These are phyloP conservation scores for Pythium dissotocum DNA, from an alignment of 352 stramenopile species.

Conservation along the genomic window DNA sequence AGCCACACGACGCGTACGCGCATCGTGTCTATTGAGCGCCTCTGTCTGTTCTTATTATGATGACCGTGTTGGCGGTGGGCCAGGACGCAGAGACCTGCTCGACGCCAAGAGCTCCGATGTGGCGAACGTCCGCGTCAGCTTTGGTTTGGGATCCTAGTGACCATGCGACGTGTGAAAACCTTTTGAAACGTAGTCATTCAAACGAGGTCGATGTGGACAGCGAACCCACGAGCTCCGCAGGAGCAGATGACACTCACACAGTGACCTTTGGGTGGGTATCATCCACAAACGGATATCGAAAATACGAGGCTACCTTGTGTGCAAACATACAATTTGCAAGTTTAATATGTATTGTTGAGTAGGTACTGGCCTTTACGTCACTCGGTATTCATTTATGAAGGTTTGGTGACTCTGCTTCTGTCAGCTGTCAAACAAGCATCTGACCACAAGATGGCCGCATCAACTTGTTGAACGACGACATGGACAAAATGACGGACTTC, in stretches of 20 bases:
- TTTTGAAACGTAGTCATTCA: neutral
- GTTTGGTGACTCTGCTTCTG: neutral
- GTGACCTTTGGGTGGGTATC: neutral
- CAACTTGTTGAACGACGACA: neutral
- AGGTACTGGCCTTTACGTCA: neutral
- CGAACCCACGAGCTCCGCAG: neutral
- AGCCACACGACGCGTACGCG: neutral
- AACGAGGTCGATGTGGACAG: neutral
- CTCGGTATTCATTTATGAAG: neutral
- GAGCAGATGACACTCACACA: neutral
- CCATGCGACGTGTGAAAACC: neutral
- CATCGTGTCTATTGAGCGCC: neutral
- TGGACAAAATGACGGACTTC: neutral
- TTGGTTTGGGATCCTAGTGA: neutral
- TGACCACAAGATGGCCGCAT: neutral
- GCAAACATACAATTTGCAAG: no score
- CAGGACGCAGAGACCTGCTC: no score
- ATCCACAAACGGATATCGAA: no score
- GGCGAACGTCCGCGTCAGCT: neutral
- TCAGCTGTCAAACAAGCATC: neutral
- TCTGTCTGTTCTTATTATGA: neutral
- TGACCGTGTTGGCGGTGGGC: neutral
- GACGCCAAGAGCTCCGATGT: neutral
- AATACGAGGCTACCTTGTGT: no score
- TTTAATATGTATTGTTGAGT: no score